Percentiles rank a stretch among this genome's conserved stretches.
Conservation (phyloP, 2,329 filamentous ascomycete species). For the Pestalotiopsis sp. region DNA sequence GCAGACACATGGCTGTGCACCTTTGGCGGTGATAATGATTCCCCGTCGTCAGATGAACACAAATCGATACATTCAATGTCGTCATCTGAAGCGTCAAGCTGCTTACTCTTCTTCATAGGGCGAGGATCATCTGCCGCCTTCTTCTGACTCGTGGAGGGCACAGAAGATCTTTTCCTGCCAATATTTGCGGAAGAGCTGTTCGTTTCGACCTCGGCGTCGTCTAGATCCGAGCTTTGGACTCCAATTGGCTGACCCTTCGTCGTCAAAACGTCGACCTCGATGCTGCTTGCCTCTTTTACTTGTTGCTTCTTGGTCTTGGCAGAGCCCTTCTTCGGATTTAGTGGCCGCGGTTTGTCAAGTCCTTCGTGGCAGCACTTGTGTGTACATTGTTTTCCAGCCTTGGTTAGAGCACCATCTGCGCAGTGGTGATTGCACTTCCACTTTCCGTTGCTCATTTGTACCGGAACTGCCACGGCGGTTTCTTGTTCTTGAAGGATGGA, state of each 20-base stretch:
- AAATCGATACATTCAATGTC: slow-evolving; percentile 26
- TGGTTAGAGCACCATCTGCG: slow-evolving; percentile 37
- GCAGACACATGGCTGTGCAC: background rate
- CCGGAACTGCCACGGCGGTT: slow-evolving; percentile 35
- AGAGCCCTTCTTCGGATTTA: slow-evolving; percentile 28
- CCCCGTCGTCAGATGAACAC: slow-evolving; percentile 18
- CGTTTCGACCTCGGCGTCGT: background rate
- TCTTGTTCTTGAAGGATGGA: background rate
- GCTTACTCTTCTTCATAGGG: background rate
- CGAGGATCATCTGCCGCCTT: background rate
- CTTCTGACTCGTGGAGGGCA: background rate
- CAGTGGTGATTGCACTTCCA: slow-evolving; percentile 77
- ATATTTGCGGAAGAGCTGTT: background rate
- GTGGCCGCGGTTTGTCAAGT: slow-evolving; percentile 62
- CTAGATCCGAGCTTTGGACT: background rate
- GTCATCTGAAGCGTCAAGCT: slow-evolving; percentile 2
- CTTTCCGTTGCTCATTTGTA: slow-evolving; percentile 67
- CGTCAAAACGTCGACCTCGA: background rate
- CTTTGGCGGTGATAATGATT: background rate
- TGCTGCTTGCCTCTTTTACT: background rate
- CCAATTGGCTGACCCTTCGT: background rate
- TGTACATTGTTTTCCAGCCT: slow-evolving; percentile 56
- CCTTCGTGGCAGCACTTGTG: slow-evolving; percentile 76
- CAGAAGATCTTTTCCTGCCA: background rate
- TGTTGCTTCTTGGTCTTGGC: slow-evolving; percentile 28